Conservation (phyloP, 257 asterid species). For the Lantana camara region DNA sequence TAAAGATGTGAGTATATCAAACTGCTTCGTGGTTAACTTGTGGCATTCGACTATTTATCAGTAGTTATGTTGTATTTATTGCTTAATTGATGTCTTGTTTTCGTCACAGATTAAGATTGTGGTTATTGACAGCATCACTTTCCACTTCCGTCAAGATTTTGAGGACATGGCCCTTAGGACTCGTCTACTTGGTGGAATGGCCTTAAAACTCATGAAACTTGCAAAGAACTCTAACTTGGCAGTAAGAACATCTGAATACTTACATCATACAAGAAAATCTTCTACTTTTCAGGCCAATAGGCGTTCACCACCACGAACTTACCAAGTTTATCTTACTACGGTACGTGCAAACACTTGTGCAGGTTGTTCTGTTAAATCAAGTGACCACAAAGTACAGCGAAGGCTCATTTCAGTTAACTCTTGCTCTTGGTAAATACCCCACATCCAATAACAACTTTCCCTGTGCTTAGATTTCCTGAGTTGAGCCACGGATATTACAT, state of each 20-base stretch:
- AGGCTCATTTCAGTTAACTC: conserved; percentile 86
- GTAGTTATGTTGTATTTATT: conserved; percentile 16
- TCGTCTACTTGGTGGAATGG: conserved; percentile 82
- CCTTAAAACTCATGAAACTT: conserved; percentile 88
- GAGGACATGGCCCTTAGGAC: conserved; percentile 96
- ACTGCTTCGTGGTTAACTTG: neutral
- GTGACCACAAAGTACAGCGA: conserved; percentile 79
- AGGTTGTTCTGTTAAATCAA: conserved; percentile 87
- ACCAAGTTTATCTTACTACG: neutral
- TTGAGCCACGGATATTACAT: neutral
- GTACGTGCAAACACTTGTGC: conserved; percentile 35
- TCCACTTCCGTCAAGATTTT: conserved; percentile 96
- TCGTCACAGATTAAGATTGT: conserved; percentile 76
- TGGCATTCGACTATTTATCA: conserved; percentile 19
- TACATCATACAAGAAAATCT: conserved; percentile 9
- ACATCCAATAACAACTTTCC: conserved; percentile 9
- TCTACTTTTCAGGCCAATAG: neutral
- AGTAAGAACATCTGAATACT: conserved; percentile 48
- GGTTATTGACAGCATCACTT: conserved; percentile 84
- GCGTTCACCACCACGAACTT: conserved; percentile 2
- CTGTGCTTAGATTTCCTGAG: no score
- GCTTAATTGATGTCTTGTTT: conserved; percentile 16
- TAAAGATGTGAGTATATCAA: conserved; percentile 68
- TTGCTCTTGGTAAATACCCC: conserved; percentile 78
- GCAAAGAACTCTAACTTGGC: conserved; percentile 78